Conservation (phyloP, 73 alveolate species). For the Paramecium octaurelia region DNA sequence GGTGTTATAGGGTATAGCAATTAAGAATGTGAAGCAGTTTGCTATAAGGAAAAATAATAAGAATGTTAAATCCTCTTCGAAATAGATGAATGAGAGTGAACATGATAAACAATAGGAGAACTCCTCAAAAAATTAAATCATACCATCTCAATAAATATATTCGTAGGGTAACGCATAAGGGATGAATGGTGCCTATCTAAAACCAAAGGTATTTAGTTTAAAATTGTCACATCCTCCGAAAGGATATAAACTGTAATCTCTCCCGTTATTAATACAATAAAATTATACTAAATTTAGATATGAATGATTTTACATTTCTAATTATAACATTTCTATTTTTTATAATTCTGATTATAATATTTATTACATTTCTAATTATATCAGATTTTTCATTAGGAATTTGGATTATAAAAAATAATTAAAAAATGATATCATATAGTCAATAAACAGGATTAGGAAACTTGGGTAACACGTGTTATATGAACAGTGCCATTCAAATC, state of each 20-base stretch:
- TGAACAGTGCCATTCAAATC: conserved; percentile 96
- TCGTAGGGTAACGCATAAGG: background rate
- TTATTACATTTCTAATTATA: background rate
- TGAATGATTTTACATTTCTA: background rate
- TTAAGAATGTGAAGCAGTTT: background rate
- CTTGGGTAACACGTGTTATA: conserved; percentile 99
- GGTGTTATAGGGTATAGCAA: background rate
- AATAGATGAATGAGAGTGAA: background rate
- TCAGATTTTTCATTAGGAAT: background rate
- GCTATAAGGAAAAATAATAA: background rate
- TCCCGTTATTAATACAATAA: conserved; percentile 20
- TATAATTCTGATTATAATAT: background rate
- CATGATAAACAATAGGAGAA: background rate
- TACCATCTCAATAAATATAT: background rate
- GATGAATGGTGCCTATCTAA: background rate
- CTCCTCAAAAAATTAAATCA: background rate
- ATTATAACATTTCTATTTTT: background rate
- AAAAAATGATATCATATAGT: background rate
- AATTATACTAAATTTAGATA: conserved; percentile 38
- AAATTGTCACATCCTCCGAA: conserved; percentile 13
- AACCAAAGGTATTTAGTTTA: conserved; percentile 44
- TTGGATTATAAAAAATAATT: background rate
- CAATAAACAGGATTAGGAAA: conserved; percentile 78
- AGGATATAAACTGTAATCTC: background rate
- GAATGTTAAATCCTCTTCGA: background rate